Evolutionary conservation across 805 yeast species (phyloP).

Genomic region (Wickerhamomyces mucosus): DNA sequence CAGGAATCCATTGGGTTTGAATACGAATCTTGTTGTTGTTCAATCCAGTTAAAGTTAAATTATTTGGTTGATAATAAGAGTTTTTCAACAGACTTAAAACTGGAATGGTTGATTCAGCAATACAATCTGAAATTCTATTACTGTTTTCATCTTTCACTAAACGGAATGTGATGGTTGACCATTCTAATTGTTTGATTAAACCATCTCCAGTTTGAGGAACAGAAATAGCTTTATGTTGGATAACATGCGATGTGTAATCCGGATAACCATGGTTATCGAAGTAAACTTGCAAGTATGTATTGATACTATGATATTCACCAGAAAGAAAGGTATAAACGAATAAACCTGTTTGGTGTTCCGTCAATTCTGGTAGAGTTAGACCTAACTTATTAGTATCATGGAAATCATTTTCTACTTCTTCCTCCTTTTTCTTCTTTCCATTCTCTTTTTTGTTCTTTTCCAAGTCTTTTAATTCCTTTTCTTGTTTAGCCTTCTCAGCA

Average conservation of each 20-base stretch:
- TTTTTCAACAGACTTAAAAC: constrained; percentile 55
- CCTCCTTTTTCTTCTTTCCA: constrained; percentile 36
- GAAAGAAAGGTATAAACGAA: constrained; percentile 57
- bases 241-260: constrained; percentile 45
- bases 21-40: constrained; percentile 44
- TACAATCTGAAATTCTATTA: constrained; percentile 45
- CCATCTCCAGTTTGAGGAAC: constrained; percentile 58
- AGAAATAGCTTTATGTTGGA: constrained; percentile 25
- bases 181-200: constrained; percentile 67
- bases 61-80: constrained; percentile 53
- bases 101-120: constrained; percentile 58
- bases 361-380: constrained; percentile 48
- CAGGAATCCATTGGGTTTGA: constrained; percentile 74
- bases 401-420: constrained; percentile 28
- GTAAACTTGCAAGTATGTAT: constrained; percentile 60
- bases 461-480: constrained; percentile 8
- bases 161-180: constrained; percentile 58
- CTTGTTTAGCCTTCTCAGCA: constrained; percentile 27
- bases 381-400: constrained; percentile 31
- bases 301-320: constrained; percentile 44
- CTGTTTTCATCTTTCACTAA: constrained; percentile 44
- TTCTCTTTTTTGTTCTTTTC: constrained; percentile 1
- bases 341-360: constrained; percentile 63
- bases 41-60: constrained; percentile 45
- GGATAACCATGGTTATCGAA: constrained; percentile 70